Evolutionary conservation across 768 basidiomycete species (phyloP).

Genomic region (Neoboletus subvelutipes): DNA sequence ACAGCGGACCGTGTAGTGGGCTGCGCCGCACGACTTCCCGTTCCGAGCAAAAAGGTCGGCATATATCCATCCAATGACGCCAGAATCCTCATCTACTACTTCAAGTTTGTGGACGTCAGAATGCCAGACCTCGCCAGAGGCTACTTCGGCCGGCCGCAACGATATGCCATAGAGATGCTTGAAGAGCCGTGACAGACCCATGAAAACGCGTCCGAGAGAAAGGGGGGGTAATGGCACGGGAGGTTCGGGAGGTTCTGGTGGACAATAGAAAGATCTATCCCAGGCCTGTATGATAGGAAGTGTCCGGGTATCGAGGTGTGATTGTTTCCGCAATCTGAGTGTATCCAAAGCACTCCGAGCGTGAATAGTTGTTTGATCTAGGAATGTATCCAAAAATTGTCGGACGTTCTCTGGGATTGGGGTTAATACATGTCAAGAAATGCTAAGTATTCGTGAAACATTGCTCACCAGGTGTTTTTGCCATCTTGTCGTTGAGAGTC

Average conservation of each 20-base stretch:
- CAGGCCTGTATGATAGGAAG: conserved; percentile 83
- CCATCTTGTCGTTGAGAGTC: conserved; percentile 94
- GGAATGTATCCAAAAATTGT: conserved; percentile 79
- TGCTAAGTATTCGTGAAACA: not conserved
- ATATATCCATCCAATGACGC: conserved; percentile 92
- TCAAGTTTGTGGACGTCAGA: conserved; percentile 85
- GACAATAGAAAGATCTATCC: conserved; percentile 95
- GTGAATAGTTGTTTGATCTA: conserved; percentile 76
- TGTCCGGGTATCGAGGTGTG: conserved; percentile 56
- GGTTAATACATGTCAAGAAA: conserved; percentile 1
- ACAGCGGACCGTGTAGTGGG: conserved; percentile 97
- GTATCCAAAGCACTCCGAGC: conserved; percentile 72
- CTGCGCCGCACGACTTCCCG: conserved; percentile 88
- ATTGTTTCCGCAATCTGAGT: conserved; percentile 70
- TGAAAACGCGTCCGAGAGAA: conserved; percentile 88
- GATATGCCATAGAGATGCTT: conserved; percentile 83
- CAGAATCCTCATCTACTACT: conserved; percentile 86
- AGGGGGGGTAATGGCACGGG: conserved; percentile 70
- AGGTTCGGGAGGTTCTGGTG: conserved; percentile 73
- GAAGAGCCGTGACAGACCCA: conserved; percentile 90
- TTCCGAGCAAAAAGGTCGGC: conserved; percentile 84
- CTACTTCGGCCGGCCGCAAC: conserved; percentile 65
- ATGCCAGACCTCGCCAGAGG: conserved; percentile 88
- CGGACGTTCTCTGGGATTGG: conserved; percentile 70
- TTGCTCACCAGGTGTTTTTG: conserved; percentile 77